These are phyloP conservation scores for Pisolithus tinctorius DNA, from an alignment of 768 basidiomycete species.

Conservation along the genomic window DNA sequence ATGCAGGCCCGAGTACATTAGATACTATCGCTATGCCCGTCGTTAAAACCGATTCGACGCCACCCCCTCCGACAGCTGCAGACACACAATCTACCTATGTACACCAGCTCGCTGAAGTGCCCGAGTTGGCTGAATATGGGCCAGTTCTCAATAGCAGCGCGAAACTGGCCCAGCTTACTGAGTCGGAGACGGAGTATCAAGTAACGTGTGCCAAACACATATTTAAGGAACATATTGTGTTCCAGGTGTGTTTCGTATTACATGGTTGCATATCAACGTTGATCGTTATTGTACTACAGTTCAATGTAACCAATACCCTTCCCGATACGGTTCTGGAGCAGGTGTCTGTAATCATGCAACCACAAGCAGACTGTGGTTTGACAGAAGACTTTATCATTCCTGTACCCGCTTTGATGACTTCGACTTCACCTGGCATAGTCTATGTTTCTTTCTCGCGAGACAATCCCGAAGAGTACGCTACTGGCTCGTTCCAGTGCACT, in stretches of 20 bases:
- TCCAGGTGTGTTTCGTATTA: constrained; percentile 61
- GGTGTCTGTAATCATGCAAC: constrained; percentile 89
- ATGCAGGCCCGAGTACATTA: constrained; percentile 74
- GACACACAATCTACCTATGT: constrained; percentile 86
- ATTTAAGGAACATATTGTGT: constrained; percentile 91
- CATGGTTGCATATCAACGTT: neutral
- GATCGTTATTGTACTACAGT: constrained; percentile 41
- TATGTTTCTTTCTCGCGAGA: constrained; percentile 94
- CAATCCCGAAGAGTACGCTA: constrained; percentile 65
- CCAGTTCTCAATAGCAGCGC: constrained; percentile 79
- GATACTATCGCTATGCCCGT: constrained; percentile 77
- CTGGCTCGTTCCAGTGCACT: constrained; percentile 82
- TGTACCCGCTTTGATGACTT: constrained; percentile 57
- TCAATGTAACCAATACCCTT: constrained; percentile 95
- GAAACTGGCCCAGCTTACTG: constrained; percentile 79
- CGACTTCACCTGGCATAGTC: constrained; percentile 74
- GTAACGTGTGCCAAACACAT: constrained; percentile 96
- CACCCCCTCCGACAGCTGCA: constrained; percentile 74
- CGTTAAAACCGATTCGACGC: constrained; percentile 48
- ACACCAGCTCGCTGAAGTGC: constrained; percentile 78
- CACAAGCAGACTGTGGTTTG: constrained; percentile 65
- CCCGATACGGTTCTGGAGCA: constrained; percentile 93
- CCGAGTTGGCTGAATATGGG: constrained; percentile 83
- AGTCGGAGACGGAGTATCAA: constrained; percentile 97
- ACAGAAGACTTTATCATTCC: constrained; percentile 95